Conservation (phyloP, 345 rosid species). For the Dipteronia dyeriana region DNA sequence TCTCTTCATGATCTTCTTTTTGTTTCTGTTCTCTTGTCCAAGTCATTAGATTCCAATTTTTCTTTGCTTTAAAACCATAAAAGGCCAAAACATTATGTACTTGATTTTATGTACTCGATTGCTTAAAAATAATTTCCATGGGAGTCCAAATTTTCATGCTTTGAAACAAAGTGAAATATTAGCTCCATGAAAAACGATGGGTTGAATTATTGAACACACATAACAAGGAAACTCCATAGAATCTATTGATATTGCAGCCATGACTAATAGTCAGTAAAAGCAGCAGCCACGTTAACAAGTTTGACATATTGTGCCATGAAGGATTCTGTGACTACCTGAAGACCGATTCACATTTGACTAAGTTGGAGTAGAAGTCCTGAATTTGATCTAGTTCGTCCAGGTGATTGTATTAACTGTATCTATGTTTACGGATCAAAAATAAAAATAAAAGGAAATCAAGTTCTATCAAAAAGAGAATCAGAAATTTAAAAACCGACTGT, state of each 20-base stretch:
- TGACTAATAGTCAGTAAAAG: background rate
- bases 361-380: no score
- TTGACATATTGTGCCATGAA: background rate
- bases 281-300: background rate
- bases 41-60: background rate
- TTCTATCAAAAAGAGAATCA: no score
- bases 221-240: background rate
- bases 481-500: no score
- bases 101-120: background rate
- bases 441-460: no score
- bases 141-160: background rate
- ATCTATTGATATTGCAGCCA: background rate
- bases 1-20: background rate
- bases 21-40: background rate
- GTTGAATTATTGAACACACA: background rate
- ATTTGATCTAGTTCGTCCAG: background rate
- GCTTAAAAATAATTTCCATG: background rate
- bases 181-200: background rate
- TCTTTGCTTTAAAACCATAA: no score
- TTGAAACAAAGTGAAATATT: background rate
- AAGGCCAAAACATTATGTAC: no score
- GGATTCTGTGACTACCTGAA: no score
- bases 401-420: background rate
- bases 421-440: no score
- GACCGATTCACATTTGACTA: no score